Evolutionary conservation across 2,329 filamentous ascomycete species (phyloP).

Genomic region (Fusarium beomiforme): DNA sequence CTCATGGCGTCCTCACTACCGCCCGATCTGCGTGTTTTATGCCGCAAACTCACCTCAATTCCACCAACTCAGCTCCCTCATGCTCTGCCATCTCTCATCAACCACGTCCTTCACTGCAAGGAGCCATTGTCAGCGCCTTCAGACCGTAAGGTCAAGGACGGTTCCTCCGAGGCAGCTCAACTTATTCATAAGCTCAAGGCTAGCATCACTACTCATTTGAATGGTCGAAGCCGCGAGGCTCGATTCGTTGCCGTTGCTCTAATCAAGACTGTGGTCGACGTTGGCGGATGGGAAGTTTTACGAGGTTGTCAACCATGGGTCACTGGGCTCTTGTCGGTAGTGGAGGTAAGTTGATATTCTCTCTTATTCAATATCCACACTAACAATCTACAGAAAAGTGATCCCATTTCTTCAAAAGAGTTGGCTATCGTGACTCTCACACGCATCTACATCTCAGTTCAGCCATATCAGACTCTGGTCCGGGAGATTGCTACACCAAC

Average conservation of each 20-base stretch:
- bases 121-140: conserved; percentile 70
- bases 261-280: conserved; percentile 83
- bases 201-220: conserved; percentile 78
- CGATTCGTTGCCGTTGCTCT: conserved; percentile 82
- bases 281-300: conserved; percentile 85
- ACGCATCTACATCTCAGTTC: conserved; percentile 84
- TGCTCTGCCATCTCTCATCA: conserved; percentile 75
- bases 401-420: conserved; percentile 79
- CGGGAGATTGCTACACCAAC: conserved; percentile 89
- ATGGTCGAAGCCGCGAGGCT: conserved; percentile 77
- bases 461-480: conserved; percentile 82
- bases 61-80: conserved; percentile 78
- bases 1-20: conserved; percentile 53
- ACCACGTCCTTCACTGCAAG: conserved; percentile 66
- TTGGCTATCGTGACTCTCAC: conserved; percentile 80
- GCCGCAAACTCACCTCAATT: conserved; percentile 76
- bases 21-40: conserved; percentile 71
- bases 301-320: conserved; percentile 80
- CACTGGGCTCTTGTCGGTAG: conserved; percentile 75
- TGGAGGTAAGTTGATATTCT: conserved; percentile 67
- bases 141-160: conserved; percentile 69
- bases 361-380: not conserved
- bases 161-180: conserved; percentile 70
- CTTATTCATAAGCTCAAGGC: conserved; percentile 85
- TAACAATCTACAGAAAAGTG: conserved; percentile 70